Conservation (phyloP, 139 green algal genomes). For the Chlorella sp. region DNA sequence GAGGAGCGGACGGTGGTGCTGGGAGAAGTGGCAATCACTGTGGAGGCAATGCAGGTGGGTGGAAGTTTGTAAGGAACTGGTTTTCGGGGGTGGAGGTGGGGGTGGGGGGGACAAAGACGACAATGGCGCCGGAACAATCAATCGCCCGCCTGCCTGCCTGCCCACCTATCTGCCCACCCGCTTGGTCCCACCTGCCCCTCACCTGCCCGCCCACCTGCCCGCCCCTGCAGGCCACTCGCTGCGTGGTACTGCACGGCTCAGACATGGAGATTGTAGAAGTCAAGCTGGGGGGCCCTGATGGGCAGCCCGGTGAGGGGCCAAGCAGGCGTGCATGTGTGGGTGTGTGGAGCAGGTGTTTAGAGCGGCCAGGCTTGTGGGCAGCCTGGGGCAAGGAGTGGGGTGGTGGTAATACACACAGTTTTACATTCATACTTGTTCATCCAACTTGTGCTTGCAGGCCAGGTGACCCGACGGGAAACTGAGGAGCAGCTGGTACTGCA, state of each 20-base stretch:
- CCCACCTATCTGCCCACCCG: no score
- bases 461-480: not conserved
- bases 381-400: no score
- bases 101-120: no score
- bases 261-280: constrained; percentile 53
- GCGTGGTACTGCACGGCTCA: constrained; percentile 71
- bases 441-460: not conserved
- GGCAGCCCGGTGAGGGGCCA: not conserved
- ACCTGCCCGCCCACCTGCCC: not conserved
- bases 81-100: not conserved
- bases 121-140: not conserved
- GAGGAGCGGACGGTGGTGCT: constrained; percentile 25
- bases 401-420: no score
- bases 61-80: not conserved
- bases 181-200: no score
- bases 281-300: constrained; percentile 29
- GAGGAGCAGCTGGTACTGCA: constrained; percentile 49
- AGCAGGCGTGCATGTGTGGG: not conserved
- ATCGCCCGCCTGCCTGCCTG: no score
- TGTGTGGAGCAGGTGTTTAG: not conserved
- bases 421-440: no score
- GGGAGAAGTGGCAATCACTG: constrained; percentile 46
- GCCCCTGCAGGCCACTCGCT: constrained; percentile 43
- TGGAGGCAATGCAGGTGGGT: constrained; percentile 36
- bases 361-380: not conserved